Evolutionary conservation across 306 rosid genomes (phyloP).

Genomic region (Trifolium dubium): DNA sequence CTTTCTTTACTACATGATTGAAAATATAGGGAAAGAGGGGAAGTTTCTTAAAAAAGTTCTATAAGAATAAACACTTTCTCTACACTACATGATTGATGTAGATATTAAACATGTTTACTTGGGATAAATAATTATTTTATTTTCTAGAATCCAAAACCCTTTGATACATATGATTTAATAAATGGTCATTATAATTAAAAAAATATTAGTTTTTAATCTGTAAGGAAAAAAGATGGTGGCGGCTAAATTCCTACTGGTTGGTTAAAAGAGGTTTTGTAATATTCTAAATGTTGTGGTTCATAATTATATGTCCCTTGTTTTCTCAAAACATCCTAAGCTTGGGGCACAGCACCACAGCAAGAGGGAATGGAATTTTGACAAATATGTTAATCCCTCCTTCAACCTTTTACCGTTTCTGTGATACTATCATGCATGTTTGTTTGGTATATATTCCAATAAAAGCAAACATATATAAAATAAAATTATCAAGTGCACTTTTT

Average conservation of each 20-base stretch:
- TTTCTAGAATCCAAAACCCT: not conserved
- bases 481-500: not conserved
- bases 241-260: not conserved
- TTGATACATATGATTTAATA: not conserved
- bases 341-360: not conserved
- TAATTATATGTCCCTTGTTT: not conserved
- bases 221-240: not conserved
- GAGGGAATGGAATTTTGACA: not conserved
- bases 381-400: constrained; percentile 4
- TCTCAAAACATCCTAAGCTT: constrained; percentile 19
- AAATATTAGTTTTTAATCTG: too few relatives aligned
- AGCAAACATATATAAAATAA: not conserved
- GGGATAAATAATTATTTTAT: not conserved
- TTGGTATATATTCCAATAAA: not conserved
- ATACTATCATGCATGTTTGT: not conserved
- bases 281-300: not conserved
- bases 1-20: too few relatives aligned
- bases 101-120: constrained; percentile 29
- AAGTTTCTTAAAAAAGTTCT: too few relatives aligned
- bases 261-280: constrained; percentile 6
- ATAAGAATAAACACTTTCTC: too few relatives aligned
- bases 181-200: not conserved
- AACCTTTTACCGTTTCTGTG: not conserved
- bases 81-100: not conserved
- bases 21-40: too few relatives aligned